These are phyloP conservation scores for Durio zibethinus DNA, from an alignment of 345 rosid species.

Conservation along the genomic window DNA sequence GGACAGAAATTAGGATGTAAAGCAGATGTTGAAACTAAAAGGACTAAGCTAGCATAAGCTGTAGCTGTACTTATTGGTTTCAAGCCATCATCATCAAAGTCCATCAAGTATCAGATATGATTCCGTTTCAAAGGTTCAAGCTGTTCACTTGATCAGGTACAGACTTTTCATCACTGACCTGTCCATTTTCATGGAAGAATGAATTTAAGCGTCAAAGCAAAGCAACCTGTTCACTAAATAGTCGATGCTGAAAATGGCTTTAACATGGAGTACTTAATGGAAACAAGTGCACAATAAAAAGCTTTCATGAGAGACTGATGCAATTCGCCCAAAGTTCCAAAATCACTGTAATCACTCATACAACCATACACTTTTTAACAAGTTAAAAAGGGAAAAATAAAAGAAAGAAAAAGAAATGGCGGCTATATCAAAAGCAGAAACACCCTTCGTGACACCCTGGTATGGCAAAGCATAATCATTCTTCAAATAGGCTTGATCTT, in stretches of 20 bases:
- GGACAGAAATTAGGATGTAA: not conserved
- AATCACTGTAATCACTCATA: not conserved
- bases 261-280: too few species aligned
- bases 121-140: not conserved
- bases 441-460: constrained; percentile 12
- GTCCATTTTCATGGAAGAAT: not conserved
- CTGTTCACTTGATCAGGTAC: not conserved
- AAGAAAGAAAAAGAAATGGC: not conserved
- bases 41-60: too few species aligned
- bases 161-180: not conserved
- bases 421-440: constrained; percentile 1
- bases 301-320: not conserved
- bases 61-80: not conserved
- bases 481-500: constrained; percentile 95
- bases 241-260: too few species aligned
- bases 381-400: not conserved
- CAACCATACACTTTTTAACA: not conserved
- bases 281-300: not conserved
- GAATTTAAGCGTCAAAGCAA: not conserved
- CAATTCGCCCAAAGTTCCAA: not conserved
- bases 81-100: not conserved
- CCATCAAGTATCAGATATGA: not conserved
- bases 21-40: not conserved
- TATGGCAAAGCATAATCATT: not conserved
- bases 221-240: too few species aligned